Evolutionary conservation across 2,329 filamentous ascomycete genomes (phyloP).

Genomic region (Xylaria sp.): DNA sequence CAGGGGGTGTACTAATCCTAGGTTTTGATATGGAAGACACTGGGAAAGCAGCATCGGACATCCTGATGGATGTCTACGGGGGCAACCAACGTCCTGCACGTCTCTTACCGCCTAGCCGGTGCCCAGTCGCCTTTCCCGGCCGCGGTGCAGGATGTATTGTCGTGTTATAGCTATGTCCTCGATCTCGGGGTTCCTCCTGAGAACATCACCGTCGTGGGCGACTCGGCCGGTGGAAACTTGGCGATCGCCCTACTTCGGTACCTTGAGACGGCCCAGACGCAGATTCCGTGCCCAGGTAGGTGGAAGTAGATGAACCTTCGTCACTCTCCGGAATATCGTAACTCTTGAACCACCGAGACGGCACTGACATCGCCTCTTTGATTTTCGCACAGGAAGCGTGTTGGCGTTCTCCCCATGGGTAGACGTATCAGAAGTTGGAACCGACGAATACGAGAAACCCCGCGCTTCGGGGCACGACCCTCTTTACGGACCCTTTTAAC

Average conservation of each 20-base stretch:
- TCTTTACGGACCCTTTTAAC: conserved; percentile 29
- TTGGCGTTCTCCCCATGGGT: conserved; percentile 34
- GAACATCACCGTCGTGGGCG: conserved; percentile 29
- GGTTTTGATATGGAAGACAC: conserved; percentile 28
- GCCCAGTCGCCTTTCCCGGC: conserved; percentile 27
- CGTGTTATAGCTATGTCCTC: conserved; percentile 27
- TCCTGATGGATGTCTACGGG: conserved; percentile 13
- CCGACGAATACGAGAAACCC: conserved; percentile 10
- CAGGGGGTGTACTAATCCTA: conserved; percentile 29
- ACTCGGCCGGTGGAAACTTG: conserved; percentile 33
- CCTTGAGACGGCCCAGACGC: conserved; percentile 18
- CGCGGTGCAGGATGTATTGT: conserved; percentile 28
- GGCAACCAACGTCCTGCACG: conserved; percentile 18
- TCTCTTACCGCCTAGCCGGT: conserved; percentile 28
- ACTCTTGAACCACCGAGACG: background rate
- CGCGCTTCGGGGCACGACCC: conserved; percentile 21
- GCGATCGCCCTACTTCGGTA: conserved; percentile 30
- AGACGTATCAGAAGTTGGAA: conserved; percentile 19
- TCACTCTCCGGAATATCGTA: background rate
- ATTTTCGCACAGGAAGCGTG: conserved; percentile 14
- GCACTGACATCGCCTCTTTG: conserved; percentile 3
- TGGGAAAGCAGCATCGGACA: background rate
- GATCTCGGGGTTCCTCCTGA: conserved; percentile 22
- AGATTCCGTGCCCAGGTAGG: conserved; percentile 26
- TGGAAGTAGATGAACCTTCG: no score